Percentiles rank a stretch among this genome's conserved stretches.
These are phyloP conservation scores for Kondoa subrosea DNA, from an alignment of 768 basidiomycete species.

Conservation along the genomic window DNA sequence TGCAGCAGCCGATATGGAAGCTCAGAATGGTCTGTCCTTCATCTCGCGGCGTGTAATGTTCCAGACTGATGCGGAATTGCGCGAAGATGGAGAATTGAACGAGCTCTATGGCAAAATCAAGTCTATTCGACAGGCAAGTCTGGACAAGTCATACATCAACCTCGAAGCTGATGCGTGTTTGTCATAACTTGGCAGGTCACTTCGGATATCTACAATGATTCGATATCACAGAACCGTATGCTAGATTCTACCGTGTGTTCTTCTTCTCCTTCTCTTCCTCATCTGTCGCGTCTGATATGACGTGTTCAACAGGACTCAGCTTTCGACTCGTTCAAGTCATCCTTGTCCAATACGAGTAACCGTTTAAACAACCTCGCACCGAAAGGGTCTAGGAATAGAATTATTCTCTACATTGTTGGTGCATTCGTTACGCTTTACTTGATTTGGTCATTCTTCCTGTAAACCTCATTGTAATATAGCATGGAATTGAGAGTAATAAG, in stretches of 20 bases:
- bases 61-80: constrained; percentile 3
- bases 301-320: constrained; percentile 6
- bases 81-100: constrained; percentile 10
- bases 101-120: constrained; percentile 26
- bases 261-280: too few species aligned
- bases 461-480: neutral
- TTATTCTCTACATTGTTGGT: constrained; percentile 10
- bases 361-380: constrained; percentile 1
- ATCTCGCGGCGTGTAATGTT: neutral
- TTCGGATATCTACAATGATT: constrained; percentile 28
- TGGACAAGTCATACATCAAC: neutral
- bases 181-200: constrained; percentile 21
- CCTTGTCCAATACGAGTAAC: constrained; percentile 11
- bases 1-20: neutral
- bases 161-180: neutral
- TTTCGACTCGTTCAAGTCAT: constrained; percentile 16
- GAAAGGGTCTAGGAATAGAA: neutral
- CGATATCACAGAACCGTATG: constrained; percentile 25
- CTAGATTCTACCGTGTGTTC: constrained; percentile 31
- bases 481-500: neutral
- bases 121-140: constrained; percentile 24
- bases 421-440: constrained; percentile 12
- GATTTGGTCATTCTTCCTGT: constrained; percentile 10
- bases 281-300: constrained; percentile 13
- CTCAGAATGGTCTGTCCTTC: constrained; percentile 13